phyloP scores from a whole-genome alignment of 2,329 filamentous ascomycete species.

The Beauveria medogensis region DNA sequence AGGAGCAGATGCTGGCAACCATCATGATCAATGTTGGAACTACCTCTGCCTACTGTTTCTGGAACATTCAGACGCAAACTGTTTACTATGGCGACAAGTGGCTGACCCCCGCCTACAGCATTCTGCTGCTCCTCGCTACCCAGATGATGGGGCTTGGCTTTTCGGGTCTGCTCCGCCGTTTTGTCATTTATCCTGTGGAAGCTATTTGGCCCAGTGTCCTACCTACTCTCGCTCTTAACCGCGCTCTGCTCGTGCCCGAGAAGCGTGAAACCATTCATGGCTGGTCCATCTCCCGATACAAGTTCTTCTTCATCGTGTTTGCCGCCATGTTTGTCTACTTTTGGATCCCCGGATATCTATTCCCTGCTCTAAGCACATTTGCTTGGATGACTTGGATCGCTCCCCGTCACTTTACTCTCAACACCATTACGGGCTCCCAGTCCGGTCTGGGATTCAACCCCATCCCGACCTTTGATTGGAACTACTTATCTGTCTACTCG shows the following conservation, averaged over 20 bases:
- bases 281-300: constrained; percentile 33
- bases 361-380: constrained; percentile 32
- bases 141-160: constrained; percentile 27
- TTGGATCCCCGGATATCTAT: constrained; percentile 36
- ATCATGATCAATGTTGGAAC: constrained; percentile 30
- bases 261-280: constrained; percentile 30
- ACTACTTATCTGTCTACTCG: constrained; percentile 14
- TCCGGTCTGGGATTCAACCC: constrained; percentile 8
- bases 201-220: constrained; percentile 17
- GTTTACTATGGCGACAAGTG: constrained; percentile 14
- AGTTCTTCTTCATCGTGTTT: constrained; percentile 30
- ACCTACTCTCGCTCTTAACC: constrained; percentile 17
- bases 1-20: constrained; percentile 32
- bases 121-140: constrained; percentile 23
- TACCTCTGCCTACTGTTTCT: constrained; percentile 28
- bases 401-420: constrained; percentile 32
- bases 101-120: constrained; percentile 22
- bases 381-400: constrained; percentile 41
- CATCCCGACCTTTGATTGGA: constrained; percentile 12
- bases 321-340: constrained; percentile 34
- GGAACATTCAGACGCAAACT: constrained; percentile 28
- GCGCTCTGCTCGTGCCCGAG: constrained; percentile 22
- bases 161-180: constrained; percentile 25
- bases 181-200: constrained; percentile 17
- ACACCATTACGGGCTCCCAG: constrained; percentile 13